Evolutionary conservation across 768 basidiomycete species (phyloP), one percentile per base, ranked within the genome.

Genomic region (Rhizopogon vinicolor): DNA sequence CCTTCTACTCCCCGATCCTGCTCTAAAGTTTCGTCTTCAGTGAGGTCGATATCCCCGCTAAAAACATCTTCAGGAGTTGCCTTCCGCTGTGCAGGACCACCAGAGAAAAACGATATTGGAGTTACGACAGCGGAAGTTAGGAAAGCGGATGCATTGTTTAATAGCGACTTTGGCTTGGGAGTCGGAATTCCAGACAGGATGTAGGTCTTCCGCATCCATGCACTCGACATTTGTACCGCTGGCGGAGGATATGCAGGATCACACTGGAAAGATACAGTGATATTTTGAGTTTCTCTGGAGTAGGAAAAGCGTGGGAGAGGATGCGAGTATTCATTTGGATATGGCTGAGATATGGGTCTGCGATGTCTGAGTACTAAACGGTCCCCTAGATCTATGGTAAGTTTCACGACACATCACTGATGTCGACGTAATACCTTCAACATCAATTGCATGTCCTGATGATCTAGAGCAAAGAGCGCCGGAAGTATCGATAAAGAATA

Each of bases 401-500:
- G 64, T 58, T 51, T 58, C 45, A 12, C 49, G 28, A 13, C 40
- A 51, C 25, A 18, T 16, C 45, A 46, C 40, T 45, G 45, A 5
- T 29, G 25, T 29, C 39, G 48, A 44, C 18, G 14, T 58, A 71
- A 22, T 68, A 86, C 90, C 81, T 76, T 92, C 83, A 37, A 93
- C 70, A 62, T 93, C 91, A 39, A 93, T 73, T 7, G 90, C 91
- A 69, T 92, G 90, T 0, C 91, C 91, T 14, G 90, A 81, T 3
- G 83, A 80, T 60, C 87, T 79, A 8, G 91, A 89, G 66, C 89
- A 93, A 41, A 93, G 69, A 9, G 83, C 83, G 18, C 91, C 91
- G 18, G 82, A 80, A 2, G 81, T 78, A 66, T 93, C 91, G 52
- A 93, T 81, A 72, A 89, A 93, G 73, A 91, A 93, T 16, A 93